Evolutionary conservation across 306 rosid genomes (phyloP).

Genomic region (Crataegus laevigata): DNA sequence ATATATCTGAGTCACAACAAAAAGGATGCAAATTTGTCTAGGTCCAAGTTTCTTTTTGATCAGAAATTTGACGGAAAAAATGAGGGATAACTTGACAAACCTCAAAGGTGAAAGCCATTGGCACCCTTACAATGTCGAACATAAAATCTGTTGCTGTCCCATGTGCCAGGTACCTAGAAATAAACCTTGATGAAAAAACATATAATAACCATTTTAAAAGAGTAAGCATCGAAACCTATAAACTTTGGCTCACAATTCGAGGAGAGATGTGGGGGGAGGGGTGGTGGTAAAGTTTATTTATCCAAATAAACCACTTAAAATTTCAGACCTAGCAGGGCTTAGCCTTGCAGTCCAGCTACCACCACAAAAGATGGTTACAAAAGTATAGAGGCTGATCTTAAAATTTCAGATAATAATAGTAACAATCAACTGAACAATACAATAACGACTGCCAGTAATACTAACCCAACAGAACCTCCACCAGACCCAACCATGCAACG

Average conservation of each 20-base stretch:
- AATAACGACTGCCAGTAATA: background rate
- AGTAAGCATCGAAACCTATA: background rate
- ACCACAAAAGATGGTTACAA: no score
- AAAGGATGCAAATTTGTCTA: background rate
- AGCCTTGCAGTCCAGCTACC: background rate
- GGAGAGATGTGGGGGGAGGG: background rate
- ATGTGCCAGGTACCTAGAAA: constrained; percentile 82
- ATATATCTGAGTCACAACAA: constrained; percentile 51
- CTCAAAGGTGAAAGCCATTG: constrained; percentile 98
- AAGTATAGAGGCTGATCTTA: background rate
- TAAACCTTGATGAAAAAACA: background rate
- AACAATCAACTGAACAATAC: background rate
- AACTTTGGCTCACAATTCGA: background rate
- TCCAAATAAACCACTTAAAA: background rate
- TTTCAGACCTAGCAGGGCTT: background rate
- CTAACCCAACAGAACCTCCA: constrained; percentile 97
- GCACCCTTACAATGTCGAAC: constrained; percentile 75
- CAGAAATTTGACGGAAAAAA: constrained; percentile 6
- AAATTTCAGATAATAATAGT: background rate
- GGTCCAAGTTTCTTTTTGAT: constrained; percentile 4
- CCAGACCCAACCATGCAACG: constrained; percentile 94
- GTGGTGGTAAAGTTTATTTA: background rate
- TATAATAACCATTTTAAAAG: background rate
- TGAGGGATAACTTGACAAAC: constrained; percentile 32
- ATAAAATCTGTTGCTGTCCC: constrained; percentile 98